phyloP scores from a whole-genome alignment of 345 rosid species.

The Erodium maritimum region DNA sequence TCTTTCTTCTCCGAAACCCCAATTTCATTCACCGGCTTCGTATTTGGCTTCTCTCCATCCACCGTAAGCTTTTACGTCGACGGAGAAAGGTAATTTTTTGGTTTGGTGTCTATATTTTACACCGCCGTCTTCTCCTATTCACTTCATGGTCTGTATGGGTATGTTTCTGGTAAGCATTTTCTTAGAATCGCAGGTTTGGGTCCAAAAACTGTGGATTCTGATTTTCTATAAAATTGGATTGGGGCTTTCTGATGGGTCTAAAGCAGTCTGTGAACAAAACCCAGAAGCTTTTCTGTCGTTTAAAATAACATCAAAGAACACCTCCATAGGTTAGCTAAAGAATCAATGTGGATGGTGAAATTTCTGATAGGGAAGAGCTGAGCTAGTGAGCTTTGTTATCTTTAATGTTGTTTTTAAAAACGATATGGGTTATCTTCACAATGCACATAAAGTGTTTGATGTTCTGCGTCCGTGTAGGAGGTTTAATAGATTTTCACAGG shows the following conservation, averaged over 20 bases:
- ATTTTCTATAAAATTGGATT: background rate
- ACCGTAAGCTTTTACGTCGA: no score
- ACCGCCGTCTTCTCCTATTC: no score
- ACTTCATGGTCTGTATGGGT: no score
- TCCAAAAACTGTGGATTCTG: background rate
- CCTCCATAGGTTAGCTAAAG: background rate
- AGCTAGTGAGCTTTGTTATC: no score
- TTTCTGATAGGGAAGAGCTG: background rate
- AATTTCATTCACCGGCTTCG: no score
- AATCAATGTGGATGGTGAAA: background rate
- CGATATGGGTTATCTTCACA: background rate
- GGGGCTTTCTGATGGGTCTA: background rate
- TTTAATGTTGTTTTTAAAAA: background rate
- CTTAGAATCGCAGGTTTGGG: background rate
- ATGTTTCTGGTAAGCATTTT: background rate
- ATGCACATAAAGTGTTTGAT: background rate
- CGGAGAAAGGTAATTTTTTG: no score
- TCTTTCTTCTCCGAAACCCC: no score
- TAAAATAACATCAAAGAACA: no score
- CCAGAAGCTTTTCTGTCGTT: background rate
- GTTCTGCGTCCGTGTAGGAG: background rate
- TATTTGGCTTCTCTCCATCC: no score
- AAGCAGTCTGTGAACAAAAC: no score
- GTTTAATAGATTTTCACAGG: constrained; percentile 9
- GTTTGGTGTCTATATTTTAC: no score